Evolutionary conservation across 1,284 basidiomycete species (phyloP).

Genomic region (Sutorius eximius): DNA sequence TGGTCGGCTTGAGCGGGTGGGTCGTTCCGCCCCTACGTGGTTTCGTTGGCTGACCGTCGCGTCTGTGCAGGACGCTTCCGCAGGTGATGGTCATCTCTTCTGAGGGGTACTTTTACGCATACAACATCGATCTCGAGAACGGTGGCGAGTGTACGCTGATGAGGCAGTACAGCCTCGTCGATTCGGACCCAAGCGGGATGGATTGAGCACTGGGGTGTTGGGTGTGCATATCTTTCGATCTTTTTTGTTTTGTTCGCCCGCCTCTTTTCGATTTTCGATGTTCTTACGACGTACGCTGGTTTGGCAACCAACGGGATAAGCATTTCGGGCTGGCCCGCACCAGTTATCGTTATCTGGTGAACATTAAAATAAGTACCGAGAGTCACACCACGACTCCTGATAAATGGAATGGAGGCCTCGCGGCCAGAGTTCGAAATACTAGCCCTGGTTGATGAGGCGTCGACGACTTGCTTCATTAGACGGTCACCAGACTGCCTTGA

Average conservation of each 20-base stretch:
- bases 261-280: too few species aligned
- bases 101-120: constrained; percentile 94
- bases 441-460: too few species aligned
- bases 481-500: too few species aligned
- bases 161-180: constrained; percentile 82
- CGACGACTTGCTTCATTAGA: too few species aligned
- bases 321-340: too few species aligned
- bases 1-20: constrained; percentile 85
- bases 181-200: constrained; percentile 30
- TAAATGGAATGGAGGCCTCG: too few species aligned
- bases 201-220: constrained; percentile 15
- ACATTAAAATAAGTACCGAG: too few species aligned
- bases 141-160: constrained; percentile 94
- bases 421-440: too few species aligned
- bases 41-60: neutral
- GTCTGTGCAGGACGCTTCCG: constrained; percentile 72
- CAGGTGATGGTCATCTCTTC: constrained; percentile 97
- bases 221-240: neutral
- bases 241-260: neutral
- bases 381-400: too few species aligned
- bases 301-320: too few species aligned
- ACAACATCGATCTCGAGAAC: constrained; percentile 93
- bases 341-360: too few species aligned
- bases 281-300: too few species aligned
- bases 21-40: constrained; percentile 31